phyloP scores from a whole-genome alignment of 495 filamentous ascomycete species.

The Cudoniella acicularis region DNA sequence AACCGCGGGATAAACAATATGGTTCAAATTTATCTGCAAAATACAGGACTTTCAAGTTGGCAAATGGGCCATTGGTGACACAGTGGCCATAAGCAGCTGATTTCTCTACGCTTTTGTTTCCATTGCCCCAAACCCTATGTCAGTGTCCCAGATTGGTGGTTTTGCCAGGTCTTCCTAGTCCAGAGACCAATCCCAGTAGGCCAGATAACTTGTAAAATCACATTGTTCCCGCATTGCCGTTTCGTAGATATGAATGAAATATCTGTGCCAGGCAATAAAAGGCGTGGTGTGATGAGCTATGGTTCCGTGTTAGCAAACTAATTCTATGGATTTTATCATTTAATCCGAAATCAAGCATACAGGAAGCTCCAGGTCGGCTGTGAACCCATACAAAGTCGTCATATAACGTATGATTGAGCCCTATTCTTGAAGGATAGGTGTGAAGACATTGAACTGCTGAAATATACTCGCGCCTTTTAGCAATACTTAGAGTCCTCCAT shows the following conservation, averaged over 20 bases:
- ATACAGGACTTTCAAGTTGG: no score
- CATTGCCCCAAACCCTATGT: background rate
- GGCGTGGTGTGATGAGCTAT: background rate
- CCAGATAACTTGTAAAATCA: background rate
- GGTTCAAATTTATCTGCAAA: no score
- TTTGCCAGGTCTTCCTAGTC: background rate
- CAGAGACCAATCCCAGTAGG: conserved; percentile 5
- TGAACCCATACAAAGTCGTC: conserved; percentile 16
- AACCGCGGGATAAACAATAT: no score
- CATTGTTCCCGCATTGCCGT: conserved; percentile 60
- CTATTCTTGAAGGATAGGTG: conserved; percentile 10
- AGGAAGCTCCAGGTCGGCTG: no score
- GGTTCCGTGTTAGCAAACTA: no score
- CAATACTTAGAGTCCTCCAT: conserved; percentile 4
- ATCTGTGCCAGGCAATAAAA: conserved; percentile 71
- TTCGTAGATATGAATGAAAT: conserved; percentile 62
- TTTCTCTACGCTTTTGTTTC: no score
- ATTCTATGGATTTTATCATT: no score
- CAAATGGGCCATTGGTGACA: no score
- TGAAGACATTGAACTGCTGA: conserved; percentile 8
- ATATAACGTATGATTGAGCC: conserved; percentile 1
- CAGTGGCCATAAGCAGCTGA: no score
- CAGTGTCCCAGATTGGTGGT: background rate
- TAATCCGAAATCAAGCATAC: no score
- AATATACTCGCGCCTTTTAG: conserved; percentile 2